A percentile compares a stretch with the other conserved stretches of the same genome.
These are phyloP conservation scores for Epichloe hybrida DNA, from an alignment of 2,329 filamentous ascomycete genomes.

Conservation along the genomic window DNA sequence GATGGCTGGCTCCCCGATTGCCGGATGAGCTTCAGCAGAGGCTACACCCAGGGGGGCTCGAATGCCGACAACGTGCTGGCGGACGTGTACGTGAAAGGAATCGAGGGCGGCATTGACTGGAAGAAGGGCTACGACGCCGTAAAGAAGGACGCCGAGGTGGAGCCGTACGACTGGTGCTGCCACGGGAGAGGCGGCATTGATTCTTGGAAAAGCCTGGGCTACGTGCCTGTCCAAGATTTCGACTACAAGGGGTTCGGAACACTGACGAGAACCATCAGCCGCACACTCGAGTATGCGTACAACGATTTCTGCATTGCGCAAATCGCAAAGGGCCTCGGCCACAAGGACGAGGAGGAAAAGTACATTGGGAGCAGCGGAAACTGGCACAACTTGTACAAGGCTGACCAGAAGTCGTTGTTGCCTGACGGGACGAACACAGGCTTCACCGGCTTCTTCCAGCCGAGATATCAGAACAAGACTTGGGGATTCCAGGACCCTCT, in stretches of 20 bases:
- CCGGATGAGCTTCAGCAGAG: conserved; percentile 62
- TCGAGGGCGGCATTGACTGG: conserved; percentile 51
- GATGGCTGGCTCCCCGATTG: conserved; percentile 64
- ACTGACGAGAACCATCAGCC: conserved; percentile 55
- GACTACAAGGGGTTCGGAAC: conserved; percentile 54
- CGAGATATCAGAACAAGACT: conserved; percentile 51
- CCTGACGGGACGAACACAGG: conserved; percentile 45
- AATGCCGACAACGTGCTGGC: conserved; percentile 58
- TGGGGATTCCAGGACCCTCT: conserved; percentile 58
- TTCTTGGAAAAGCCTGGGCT: conserved; percentile 58
- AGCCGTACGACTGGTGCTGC: conserved; percentile 56
- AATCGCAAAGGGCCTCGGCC: conserved; percentile 44
- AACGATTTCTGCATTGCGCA: conserved; percentile 59
- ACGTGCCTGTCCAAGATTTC: conserved; percentile 57
- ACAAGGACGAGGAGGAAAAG: conserved; percentile 40
- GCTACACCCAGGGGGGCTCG: conserved; percentile 61
- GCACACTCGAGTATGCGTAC: conserved; percentile 67
- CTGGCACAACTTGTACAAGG: conserved; percentile 54
- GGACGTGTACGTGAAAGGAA: conserved; percentile 55
- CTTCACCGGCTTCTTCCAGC: conserved; percentile 59
- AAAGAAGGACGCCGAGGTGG: conserved; percentile 57
- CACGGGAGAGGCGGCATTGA: conserved; percentile 57
- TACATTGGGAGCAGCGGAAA: conserved; percentile 47
- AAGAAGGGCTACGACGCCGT: conserved; percentile 54
- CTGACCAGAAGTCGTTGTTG: conserved; percentile 39